These are phyloP conservation scores for Porphyrellus sp. DNA, from an alignment of 1,284 basidiomycete species.

Conservation along the genomic window DNA sequence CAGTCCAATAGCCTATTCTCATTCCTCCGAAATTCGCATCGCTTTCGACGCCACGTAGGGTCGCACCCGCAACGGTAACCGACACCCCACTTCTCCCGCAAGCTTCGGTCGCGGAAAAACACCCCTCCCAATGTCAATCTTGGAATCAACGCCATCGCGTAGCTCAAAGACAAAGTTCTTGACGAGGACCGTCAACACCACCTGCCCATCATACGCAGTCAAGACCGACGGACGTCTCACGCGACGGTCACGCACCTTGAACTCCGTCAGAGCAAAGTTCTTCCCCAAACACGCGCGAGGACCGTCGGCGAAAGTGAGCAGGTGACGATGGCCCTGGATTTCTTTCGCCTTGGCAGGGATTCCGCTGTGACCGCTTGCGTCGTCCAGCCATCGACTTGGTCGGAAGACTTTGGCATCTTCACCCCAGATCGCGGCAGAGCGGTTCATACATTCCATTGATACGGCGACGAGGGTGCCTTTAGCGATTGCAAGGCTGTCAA, in stretches of 20 bases:
- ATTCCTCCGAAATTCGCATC: too few relatives aligned
- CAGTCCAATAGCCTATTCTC: too few relatives aligned
- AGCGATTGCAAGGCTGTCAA: not conserved
- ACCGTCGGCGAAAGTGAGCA: constrained; percentile 41
- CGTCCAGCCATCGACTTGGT: not conserved
- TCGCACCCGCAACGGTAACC: not conserved
- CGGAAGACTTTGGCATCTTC: not conserved
- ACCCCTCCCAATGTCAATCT: constrained; percentile 20
- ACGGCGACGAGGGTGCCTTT: not conserved
- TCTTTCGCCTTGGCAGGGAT: not conserved
- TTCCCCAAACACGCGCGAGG: constrained; percentile 43
- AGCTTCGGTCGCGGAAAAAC: constrained; percentile 18
- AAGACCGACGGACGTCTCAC: not conserved
- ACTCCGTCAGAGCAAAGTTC: constrained; percentile 28
- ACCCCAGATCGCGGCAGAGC: not conserved
- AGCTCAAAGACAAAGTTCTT: constrained; percentile 24
- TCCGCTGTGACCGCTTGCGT: not conserved
- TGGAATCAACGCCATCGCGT: constrained; percentile 17
- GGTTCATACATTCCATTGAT: not conserved
- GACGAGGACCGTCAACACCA: constrained; percentile 21
- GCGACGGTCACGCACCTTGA: not conserved
- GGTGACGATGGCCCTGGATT: not conserved
- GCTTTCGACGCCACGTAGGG: not conserved
- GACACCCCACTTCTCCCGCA: not conserved
- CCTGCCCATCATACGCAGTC: constrained; percentile 2